Evolutionary conservation across 257 asterid genomes (phyloP).

Genomic region (Forsythia suspensa): DNA sequence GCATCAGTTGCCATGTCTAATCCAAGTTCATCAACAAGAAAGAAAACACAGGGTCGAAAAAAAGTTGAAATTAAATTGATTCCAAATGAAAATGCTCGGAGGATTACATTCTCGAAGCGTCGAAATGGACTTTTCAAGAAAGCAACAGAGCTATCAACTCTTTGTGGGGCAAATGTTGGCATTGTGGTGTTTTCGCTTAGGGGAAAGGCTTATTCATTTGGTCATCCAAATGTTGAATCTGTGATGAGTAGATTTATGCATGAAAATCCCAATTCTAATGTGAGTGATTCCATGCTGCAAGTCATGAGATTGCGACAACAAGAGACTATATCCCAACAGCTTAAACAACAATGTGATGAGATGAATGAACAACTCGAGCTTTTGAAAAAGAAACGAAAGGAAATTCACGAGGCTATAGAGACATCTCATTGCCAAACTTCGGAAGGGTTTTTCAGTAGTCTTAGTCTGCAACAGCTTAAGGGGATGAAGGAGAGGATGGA

Average conservation of each 20-base stretch:
- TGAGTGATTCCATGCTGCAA: conserved; percentile 17
- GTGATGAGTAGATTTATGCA: conserved; percentile 23
- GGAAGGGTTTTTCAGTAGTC: conserved; percentile 19
- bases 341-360: conserved; percentile 32
- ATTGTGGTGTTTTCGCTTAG: conserved; percentile 41
- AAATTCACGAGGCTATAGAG: conserved; percentile 28
- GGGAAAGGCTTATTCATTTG: conserved; percentile 46
- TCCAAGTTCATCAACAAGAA: conserved; percentile 11
- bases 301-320: conserved; percentile 5
- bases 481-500: conserved; percentile 29
- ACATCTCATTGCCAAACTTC: conserved; percentile 10
- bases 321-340: conserved; percentile 23
- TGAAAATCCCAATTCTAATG: conserved; percentile 16
- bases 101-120: conserved; percentile 44
- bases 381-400: conserved; percentile 24
- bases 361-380: conserved; percentile 25
- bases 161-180: conserved; percentile 42
- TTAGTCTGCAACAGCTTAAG: conserved; percentile 26
- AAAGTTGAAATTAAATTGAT: conserved; percentile 42
- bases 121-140: conserved; percentile 50
- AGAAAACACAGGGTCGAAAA: conserved; percentile 37
- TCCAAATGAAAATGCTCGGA: conserved; percentile 36
- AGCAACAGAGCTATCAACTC: conserved; percentile 42
- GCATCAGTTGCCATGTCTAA: too few relatives aligned
- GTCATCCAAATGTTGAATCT: conserved; percentile 38